Percentiles rank a stretch among this genome's conserved stretches.
phyloP scores from a whole-genome alignment of 192 early-diverging fungal species.

The Mortierella claussenii region DNA sequence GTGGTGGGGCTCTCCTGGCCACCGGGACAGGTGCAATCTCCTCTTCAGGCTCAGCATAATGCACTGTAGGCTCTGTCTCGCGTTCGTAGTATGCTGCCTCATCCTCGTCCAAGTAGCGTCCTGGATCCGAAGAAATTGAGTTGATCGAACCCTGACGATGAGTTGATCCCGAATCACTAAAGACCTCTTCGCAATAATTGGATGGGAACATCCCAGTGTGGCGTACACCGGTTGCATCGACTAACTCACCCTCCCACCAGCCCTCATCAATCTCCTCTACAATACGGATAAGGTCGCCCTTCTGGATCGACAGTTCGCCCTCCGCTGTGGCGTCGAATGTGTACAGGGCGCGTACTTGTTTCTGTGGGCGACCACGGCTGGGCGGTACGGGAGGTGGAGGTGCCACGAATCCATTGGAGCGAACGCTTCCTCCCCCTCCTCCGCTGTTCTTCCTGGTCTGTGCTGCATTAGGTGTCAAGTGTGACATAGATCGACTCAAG shows the following conservation, averaged over 20 bases:
- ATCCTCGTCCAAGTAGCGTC: conserved; percentile 50
- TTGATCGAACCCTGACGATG: conserved; percentile 31
- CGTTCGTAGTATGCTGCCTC: conserved; percentile 49
- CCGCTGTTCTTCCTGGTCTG: conserved; percentile 49
- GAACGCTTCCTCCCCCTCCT: conserved; percentile 13
- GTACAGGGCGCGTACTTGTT: conserved; percentile 79
- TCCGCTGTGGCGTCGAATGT: conserved; percentile 83
- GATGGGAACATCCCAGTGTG: conserved; percentile 90
- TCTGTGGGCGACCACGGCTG: conserved; percentile 53
- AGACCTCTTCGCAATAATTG: conserved; percentile 85
- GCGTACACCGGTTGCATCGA: conserved; percentile 68
- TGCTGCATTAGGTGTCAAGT: conserved; percentile 39
- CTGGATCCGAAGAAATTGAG: conserved; percentile 37
- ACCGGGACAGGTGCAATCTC: conserved; percentile 22
- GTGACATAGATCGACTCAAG: conserved; percentile 59
- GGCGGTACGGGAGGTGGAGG: conserved; percentile 55
- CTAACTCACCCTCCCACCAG: conserved; percentile 93
- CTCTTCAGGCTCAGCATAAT: conserved; percentile 42
- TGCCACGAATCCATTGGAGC: conserved; percentile 39
- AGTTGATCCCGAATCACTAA: conserved; percentile 43
- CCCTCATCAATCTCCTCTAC: conserved; percentile 89
- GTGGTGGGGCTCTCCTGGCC: conserved; percentile 35
- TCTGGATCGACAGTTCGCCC: conserved; percentile 84
- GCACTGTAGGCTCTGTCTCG: conserved; percentile 43
- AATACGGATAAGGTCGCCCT: conserved; percentile 90